Percentiles rank a stretch among this genome's conserved stretches.
phyloP scores from a whole-genome alignment of 2,329 filamentous ascomycete genomes.

The Trichoderma koningiopsis region DNA sequence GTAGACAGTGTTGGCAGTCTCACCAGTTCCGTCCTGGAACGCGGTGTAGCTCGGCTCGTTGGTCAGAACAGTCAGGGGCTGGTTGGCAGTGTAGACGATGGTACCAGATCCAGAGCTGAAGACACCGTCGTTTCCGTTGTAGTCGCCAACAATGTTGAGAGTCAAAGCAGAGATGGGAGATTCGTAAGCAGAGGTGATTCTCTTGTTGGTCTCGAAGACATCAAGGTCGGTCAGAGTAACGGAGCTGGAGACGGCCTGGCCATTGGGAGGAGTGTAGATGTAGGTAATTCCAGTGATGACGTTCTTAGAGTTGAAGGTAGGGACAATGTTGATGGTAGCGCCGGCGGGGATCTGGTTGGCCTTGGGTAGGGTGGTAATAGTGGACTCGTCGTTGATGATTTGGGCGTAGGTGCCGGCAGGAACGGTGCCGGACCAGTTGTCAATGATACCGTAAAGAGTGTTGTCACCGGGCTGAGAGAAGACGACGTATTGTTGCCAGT shows the following conservation, averaged over 20 bases:
- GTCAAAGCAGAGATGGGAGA: not conserved
- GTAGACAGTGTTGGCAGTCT: slow-evolving; percentile 12
- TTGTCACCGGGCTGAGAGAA: slow-evolving; percentile 2
- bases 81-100: slow-evolving; percentile 1
- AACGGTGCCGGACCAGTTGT: slow-evolving; percentile 8
- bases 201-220: not conserved
- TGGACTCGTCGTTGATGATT: not conserved
- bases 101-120: not conserved
- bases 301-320: not conserved
- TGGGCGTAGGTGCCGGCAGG: not conserved
- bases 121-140: not conserved
- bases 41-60: slow-evolving; percentile 8
- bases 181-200: not conserved
- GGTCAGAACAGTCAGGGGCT: slow-evolving; percentile 4
- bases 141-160: not conserved
- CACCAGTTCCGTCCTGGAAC: slow-evolving; percentile 12
- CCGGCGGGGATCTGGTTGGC: not conserved
- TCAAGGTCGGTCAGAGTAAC: not conserved
- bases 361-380: not conserved
- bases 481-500: slow-evolving; percentile 17
- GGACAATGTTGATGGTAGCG: not conserved
- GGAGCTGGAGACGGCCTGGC: not conserved
- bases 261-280: not conserved
- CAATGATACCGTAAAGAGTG: slow-evolving; percentile 9
- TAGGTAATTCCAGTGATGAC: not conserved